These are phyloP conservation scores for Lecanosticta acicola DNA, from an alignment of 2,329 filamentous ascomycete species.

Conservation along the genomic window DNA sequence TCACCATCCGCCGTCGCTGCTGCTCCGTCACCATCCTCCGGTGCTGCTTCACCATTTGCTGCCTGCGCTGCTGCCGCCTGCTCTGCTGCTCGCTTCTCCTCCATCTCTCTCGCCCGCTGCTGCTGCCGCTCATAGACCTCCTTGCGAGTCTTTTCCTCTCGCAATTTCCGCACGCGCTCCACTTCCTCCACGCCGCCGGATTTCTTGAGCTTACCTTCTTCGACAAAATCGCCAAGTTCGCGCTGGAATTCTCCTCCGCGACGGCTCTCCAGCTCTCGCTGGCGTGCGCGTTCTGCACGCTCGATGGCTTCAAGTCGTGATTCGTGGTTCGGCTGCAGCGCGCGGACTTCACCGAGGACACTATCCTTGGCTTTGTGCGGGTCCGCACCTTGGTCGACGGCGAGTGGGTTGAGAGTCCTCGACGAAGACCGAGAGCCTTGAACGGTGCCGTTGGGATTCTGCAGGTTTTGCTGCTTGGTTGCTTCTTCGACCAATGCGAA, in stretches of 20 bases:
- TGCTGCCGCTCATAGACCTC: slow-evolving; percentile 60
- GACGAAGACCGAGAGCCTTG: slow-evolving; percentile 7
- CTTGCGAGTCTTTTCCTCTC: slow-evolving; percentile 78
- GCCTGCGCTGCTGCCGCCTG: slow-evolving; percentile 29
- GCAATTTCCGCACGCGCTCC: slow-evolving; percentile 73
- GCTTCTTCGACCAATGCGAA: slow-evolving; percentile 95
- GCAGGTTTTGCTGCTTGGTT: slow-evolving; percentile 89
- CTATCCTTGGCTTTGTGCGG: slow-evolving; percentile 81
- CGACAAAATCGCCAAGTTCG: slow-evolving; percentile 78
- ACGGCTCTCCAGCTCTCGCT: slow-evolving; percentile 78
- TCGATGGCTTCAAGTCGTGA: slow-evolving; percentile 91
- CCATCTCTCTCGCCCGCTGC: slow-evolving; percentile 39
- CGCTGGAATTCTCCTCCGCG: slow-evolving; percentile 72
- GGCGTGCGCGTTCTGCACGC: slow-evolving; percentile 84
- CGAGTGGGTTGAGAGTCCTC: slow-evolving; percentile 35
- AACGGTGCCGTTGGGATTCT: slow-evolving; percentile 45
- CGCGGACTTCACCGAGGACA: slow-evolving; percentile 86
- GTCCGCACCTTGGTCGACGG: slow-evolving; percentile 53
- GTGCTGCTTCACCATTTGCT: slow-evolving; percentile 8
- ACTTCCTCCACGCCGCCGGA: slow-evolving; percentile 91
- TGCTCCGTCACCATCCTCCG: slow-evolving; percentile 25
- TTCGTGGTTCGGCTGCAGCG: slow-evolving; percentile 90
- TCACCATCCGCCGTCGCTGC: slow-evolving; percentile 14
- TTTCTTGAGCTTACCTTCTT: slow-evolving; percentile 90
- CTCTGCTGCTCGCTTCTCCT: slow-evolving; percentile 41